Base-by-base conservation (phyloP, 2,329 filamentous ascomycete species). In the Neonectria sp. region DNA sequence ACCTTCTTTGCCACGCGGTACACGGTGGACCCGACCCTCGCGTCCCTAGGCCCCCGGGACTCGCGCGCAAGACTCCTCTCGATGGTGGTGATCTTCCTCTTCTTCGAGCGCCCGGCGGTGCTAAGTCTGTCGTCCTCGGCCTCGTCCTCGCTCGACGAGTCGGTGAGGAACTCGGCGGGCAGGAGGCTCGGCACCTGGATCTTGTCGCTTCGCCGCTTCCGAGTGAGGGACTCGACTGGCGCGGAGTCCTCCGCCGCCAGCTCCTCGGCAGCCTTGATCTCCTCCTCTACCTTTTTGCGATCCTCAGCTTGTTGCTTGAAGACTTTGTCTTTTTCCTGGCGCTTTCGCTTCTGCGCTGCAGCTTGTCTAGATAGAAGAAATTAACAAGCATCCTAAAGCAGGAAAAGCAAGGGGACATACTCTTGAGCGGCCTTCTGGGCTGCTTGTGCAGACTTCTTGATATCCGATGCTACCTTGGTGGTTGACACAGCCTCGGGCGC, bases 401-500 rank as follows among this genome's bases (percentile, higher is more conserved):
- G 21, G 25, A 35, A 49, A 27, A 27, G 31, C 5, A 29, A 17
- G 9, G 11, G 40, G 5, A 78, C 86, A 69, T 78, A 90, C 88
- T 86, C 81, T 71, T 86, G 84, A 7, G 83, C 85, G 25, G 85
- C 86, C 65, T 86, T 85, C 65, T 84, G 82, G 43, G 84, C 83
- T 15, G 81, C 83, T 67, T 86, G 82, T 1, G 82, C 81, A 3
- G 84, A 82, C 71, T 85, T 82, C 67, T 84, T 82, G 25, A 82
- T 80, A 65, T 85, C 80, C 15, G 80, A 82, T 1, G 86, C 86
- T 3, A 84, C 86, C 55, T 82, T 82, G 13, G 79, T 77, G 1
- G 86, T 87, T 0, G 88, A 89, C n/a, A 90, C 83, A 3, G 86
- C 88, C 77, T 90, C 88, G 9, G 88, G 88, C 0, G 87, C 87